Evolutionary conservation across 176 grass and related monocot genomes (phyloP), one percentile per base, ranked within the genome.

Genomic region (Triticum urartu): DNA sequence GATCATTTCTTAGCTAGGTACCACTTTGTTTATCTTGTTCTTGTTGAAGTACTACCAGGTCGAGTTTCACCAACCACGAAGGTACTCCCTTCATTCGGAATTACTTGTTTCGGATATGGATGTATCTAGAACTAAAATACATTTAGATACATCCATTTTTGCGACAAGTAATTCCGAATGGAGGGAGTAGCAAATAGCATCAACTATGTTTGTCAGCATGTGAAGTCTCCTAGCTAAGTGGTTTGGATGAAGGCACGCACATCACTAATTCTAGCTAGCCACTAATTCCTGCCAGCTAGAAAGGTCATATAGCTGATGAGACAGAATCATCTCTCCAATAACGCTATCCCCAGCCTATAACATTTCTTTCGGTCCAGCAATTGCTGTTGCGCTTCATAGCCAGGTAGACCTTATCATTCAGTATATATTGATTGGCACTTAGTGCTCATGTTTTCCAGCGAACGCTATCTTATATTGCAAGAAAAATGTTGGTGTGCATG

Each of bases 261-360:
- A 40, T 20, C 50, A 34, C 25, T 39, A 11, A 84, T 48, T 71
- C 50, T 83, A 77, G 28, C 24, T 18, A 64, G 66, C 42, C 18
- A 87, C 45, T 42, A 26, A 78, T 36, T 14, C 48, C 36, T 71
- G 32, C 12, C 64, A 71, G 21, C 74, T 79, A 84, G 26, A 79
- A 84, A 88, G 68, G 68, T 62, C 11, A 26, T 50, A 64, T 64
- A 64, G 35, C 5, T 52, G 34, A 78, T 66, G 30, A 83, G 73
- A 84, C 65, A 88, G n/a, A 78, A 83, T 77, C 40, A 78, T 88
- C 63, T 58, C 86, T 14, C 36, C 33, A 56, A 28, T 71, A 56
- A 64, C 58, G 13, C 36, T 75, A 62, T 15, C 82, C 1, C 4
- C n/a, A 14, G 1, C 80, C 50, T 71, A 11, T 70, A 50, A 5